These are phyloP conservation scores for Dentipellis fragilis DNA, from an alignment of 768 basidiomycete genomes.

Conservation along the genomic window DNA sequence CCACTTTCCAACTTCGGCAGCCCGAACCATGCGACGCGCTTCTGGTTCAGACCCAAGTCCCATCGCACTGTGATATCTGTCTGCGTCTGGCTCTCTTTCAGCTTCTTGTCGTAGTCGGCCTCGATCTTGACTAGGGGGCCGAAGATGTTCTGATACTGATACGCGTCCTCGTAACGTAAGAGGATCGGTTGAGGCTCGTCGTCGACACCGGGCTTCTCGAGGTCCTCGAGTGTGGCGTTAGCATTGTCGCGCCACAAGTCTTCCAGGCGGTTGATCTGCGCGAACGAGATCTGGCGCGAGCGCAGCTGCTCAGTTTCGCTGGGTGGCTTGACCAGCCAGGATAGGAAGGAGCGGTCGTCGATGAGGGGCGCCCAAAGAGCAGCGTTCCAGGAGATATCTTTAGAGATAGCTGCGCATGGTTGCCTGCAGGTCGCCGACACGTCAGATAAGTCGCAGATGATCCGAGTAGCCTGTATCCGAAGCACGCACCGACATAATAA, in stretches of 20 bases:
- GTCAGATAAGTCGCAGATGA: conserved; percentile 2
- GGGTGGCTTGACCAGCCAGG: conserved; percentile 97
- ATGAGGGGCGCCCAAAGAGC: conserved; percentile 97
- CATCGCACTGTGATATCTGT: conserved; percentile 93
- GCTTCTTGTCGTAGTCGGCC: conserved; percentile 94
- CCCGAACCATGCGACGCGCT: conserved; percentile 96
- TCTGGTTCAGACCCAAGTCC: conserved; percentile 98
- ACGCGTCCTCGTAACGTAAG: conserved; percentile 92
- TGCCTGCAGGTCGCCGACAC: conserved; percentile 42
- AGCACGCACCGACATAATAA: conserved; percentile 80
- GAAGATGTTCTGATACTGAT: conserved; percentile 99
- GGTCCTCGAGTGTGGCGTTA: conserved; percentile 87
- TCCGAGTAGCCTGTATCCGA: neutral
- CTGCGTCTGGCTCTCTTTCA: conserved; percentile 98
- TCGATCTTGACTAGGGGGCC: conserved; percentile 99
- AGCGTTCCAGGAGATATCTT: conserved; percentile 98
- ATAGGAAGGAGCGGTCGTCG: conserved; percentile 97
- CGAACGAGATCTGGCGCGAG: conserved; percentile 93
- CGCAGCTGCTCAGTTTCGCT: conserved; percentile 93
- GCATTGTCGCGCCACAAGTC: conserved; percentile 98
- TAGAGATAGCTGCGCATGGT: conserved; percentile 94
- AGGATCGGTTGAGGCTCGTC: conserved; percentile 94
- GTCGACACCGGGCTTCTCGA: conserved; percentile 95
- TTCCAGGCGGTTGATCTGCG: conserved; percentile 94
- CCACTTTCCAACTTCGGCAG: conserved; percentile 97